Evolutionary conservation across 495 filamentous ascomycete species (phyloP).

Genomic region (Saxophila tyrrhenica): DNA sequence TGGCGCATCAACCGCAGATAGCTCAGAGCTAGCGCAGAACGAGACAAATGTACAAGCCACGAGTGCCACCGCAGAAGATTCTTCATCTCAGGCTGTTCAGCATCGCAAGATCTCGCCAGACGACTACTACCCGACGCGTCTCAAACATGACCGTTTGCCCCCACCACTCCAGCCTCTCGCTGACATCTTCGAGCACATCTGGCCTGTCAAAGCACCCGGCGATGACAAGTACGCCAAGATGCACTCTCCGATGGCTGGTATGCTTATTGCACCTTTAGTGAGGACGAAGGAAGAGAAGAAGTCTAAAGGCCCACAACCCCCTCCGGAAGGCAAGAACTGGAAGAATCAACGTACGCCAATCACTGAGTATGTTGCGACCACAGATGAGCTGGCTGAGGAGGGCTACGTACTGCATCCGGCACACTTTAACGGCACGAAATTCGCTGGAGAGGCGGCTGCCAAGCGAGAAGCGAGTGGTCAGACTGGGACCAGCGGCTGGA

Average conservation of each 20-base stretch:
- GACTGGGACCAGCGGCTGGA: slow-evolving; percentile 59
- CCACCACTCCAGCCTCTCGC: slow-evolving; percentile 55
- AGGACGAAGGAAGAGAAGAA: slow-evolving; percentile 33
- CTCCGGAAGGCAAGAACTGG: slow-evolving; percentile 48
- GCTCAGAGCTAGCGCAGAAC: slow-evolving; percentile 4
- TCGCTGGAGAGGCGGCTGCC: slow-evolving; percentile 37
- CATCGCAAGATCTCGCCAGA: slow-evolving; percentile 26
- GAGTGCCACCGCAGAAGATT: background rate
- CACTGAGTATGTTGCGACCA: slow-evolving; percentile 57
- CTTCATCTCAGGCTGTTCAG: slow-evolving; percentile 1
- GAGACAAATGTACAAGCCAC: background rate
- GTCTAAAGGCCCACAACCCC: slow-evolving; percentile 43
- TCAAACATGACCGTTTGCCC: slow-evolving; percentile 51
- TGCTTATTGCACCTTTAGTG: slow-evolving; percentile 60
- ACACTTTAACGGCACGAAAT: slow-evolving; percentile 36
- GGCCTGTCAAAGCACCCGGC: slow-evolving; percentile 78
- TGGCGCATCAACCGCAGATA: background rate
- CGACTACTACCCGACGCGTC: slow-evolving; percentile 61
- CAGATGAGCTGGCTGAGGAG: slow-evolving; percentile 66
- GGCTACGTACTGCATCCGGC: slow-evolving; percentile 74
- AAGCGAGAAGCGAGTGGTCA: slow-evolving; percentile 35
- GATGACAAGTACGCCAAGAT: slow-evolving; percentile 69
- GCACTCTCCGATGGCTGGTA: slow-evolving; percentile 69
- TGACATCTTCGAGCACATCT: slow-evolving; percentile 75
- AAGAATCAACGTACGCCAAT: slow-evolving; percentile 63